Base-by-base conservation (phyloP, 176 grass and related monocot genomes). In the Tillandsia fasciculata region DNA sequence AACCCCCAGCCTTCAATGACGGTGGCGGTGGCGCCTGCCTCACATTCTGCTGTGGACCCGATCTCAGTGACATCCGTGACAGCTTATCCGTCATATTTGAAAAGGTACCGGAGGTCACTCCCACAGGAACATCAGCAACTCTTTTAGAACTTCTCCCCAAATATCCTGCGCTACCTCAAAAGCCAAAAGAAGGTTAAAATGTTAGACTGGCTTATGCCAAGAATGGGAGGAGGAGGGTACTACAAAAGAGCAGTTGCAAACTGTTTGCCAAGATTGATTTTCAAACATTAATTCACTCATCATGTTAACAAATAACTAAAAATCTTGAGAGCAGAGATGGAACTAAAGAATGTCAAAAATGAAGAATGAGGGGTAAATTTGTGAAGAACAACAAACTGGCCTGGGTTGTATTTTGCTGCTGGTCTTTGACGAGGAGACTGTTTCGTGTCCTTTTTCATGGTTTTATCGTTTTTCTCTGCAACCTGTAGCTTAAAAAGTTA, bases 11-110 rank as follows among this genome's bases (percentile, higher is more conserved):
- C 63, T 96, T 96, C 90, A 93, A 71, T 64, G 74, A 52, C 1
- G 85, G 76, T 6, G 72, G 87, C 69, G 85, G 63, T 9, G 75
- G 87, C 72, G 85, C 54, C 59, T 79, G 79, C 77, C 87, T 91
- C 47, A 79, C 15, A 4, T 61, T 28, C 2, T 72, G 76, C 10
- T 80, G 77, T 4, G 66, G 69, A 50, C 81, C 71, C 1, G 80
- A 85, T 49, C 71, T 76, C 66, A 88, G 84, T 20, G 94, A 90
- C 76, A 90, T 76, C 29, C 84, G 70, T 3, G 79, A 79, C 66
- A 99, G 66, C 67, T 82, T 99, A 2, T 90, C 87, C 1, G 87
- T 83, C 52, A 96, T 56, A 5, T n/a, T 68, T 56, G 91, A 91
- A 67, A 87, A 79, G 84, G 79, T 86, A 24, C 77, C 71, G 48